Base-by-base conservation (phyloP, 345 rosid genomes). In the Eucalyptus urophylla region DNA sequence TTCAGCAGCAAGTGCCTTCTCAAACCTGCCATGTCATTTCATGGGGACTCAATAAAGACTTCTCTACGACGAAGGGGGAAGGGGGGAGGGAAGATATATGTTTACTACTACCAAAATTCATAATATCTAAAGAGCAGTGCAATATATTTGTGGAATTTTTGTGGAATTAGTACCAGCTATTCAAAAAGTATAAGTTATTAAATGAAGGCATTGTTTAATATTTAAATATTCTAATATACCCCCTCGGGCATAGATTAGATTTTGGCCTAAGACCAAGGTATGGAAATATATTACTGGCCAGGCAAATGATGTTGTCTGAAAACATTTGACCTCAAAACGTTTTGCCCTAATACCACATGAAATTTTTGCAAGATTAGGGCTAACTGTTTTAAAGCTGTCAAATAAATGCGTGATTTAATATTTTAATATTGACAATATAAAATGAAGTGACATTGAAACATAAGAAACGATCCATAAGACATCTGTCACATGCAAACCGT, bases 1-100 rank as follows among this genome's bases (percentile, higher is more conserved):
- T 93, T 97, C 99, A 50, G 98, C 98, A 93, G 95, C 97, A 90
- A 97, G 98, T 72, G 92, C 94, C 93, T 92, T 97, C 88, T 92
- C 97, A 94, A 91, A 97, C 93, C 99, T 97, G 95, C 93, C 90
- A 93, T 14, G n/a, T 11, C 83, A 67, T 43, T 51, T 8, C 62
- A 50, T 7, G 37, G 21, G 47, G 44, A 10, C 29, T 40, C 29
- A 21, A 72, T 72, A 72, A 72, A 19, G 44, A 72, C 81, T 72
- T 33, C 43, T 72, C 81, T 17, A 69, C 13, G 2, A 72, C 2
- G 11, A 40, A 37, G 5, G 29, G 15, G 47, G 47, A 10, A 17
- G 7, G 67, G 31, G 67, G 45, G 47, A 40, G 44, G 24, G 43
- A 17, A 19, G 44, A 3, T 17, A 33, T 33, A 67, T 72, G 81